These are phyloP conservation scores for Rubia occidens DNA, from an alignment of 305 asterid genomes.

Conservation along the genomic window DNA sequence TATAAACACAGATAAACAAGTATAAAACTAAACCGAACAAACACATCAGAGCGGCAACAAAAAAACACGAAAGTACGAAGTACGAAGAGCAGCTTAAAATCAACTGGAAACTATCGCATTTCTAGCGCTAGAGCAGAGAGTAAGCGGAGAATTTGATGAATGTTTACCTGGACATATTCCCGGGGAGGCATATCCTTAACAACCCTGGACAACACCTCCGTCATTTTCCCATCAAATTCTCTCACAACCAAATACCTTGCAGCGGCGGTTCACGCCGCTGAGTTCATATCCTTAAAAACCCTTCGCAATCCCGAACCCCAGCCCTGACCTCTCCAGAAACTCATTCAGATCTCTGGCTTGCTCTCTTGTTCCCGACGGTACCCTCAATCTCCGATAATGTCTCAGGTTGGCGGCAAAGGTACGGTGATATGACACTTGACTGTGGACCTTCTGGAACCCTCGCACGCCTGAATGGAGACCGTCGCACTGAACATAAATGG, in stretches of 20 bases:
- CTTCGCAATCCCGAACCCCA: too few species aligned
- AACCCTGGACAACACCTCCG: constrained; percentile 14
- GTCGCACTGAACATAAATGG: too few species aligned
- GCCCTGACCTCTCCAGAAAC: too few species aligned
- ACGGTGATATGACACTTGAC: too few species aligned
- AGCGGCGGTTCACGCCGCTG: constrained; percentile 30
- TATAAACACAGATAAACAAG: neutral
- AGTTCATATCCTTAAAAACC: too few species aligned
- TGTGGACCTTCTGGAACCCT: too few species aligned
- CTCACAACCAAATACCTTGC: constrained; percentile 39
- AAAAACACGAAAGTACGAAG: neutral
- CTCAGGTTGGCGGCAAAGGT: too few species aligned
- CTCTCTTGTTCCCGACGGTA: too few species aligned
- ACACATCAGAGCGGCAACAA: constrained; percentile 1
- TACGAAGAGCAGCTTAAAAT: neutral
- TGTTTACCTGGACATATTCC: constrained; percentile 1
- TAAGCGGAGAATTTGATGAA: neutral
- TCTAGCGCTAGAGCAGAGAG: neutral
- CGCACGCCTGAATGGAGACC: too few species aligned
- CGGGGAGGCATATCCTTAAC: too few species aligned
- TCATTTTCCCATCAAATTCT: constrained; percentile 31
- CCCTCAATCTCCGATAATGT: too few species aligned
- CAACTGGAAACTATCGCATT: neutral
- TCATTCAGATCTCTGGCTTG: too few species aligned
- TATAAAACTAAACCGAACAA: neutral